Percentiles rank a stretch among this genome's conserved stretches.
Evolutionary conservation across 108 stramenopile genomes (phyloP).

Genomic region (Cyclotella choctawhatcheeana): DNA sequence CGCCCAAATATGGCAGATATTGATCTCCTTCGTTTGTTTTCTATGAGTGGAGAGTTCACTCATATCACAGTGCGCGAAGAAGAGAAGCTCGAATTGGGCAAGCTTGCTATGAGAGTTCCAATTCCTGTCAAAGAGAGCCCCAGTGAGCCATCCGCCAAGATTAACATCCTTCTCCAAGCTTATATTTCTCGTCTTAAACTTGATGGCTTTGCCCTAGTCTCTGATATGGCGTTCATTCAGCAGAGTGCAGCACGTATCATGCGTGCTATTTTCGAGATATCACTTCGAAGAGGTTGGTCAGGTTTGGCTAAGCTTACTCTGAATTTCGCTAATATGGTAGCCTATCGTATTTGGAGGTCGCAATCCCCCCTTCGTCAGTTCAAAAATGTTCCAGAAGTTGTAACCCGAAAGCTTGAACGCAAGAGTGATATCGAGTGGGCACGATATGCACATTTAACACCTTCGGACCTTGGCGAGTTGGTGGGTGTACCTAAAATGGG

Average conservation of each 20-base stretch:
- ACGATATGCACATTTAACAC: constrained; percentile 91
- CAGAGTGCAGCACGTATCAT: constrained; percentile 97
- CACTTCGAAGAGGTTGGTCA: constrained; percentile 95
- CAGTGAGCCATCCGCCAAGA: constrained; percentile 94
- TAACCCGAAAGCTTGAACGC: constrained; percentile 94
- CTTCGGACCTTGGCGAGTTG: constrained; percentile 97
- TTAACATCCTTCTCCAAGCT: constrained; percentile 98
- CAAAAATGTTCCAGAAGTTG: constrained; percentile 89
- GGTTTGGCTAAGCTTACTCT: constrained; percentile 90
- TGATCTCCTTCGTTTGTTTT: constrained; percentile 96
- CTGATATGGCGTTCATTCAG: constrained; percentile 99
- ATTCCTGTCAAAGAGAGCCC: constrained; percentile 98
- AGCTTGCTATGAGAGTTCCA: constrained; percentile 95
- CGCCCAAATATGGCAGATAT: constrained; percentile 98
- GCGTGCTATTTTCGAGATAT: constrained; percentile 97
- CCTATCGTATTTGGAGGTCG: constrained; percentile 93
- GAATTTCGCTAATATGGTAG: constrained; percentile 95
- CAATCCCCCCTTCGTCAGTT: constrained; percentile 98
- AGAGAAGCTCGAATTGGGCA: constrained; percentile 96
- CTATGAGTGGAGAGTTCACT: constrained; percentile 95
- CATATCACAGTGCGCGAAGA: constrained; percentile 97
- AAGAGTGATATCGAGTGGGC: constrained; percentile 97
- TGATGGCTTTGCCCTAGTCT: constrained; percentile 97
- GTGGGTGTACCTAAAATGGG: constrained; percentile 99
- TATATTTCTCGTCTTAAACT: constrained; percentile 97